A percentile compares a stretch with the other conserved stretches of the same genome.
phyloP scores from a whole-genome alignment of 129 eudicot species.

The Flaveria bidentis region DNA sequence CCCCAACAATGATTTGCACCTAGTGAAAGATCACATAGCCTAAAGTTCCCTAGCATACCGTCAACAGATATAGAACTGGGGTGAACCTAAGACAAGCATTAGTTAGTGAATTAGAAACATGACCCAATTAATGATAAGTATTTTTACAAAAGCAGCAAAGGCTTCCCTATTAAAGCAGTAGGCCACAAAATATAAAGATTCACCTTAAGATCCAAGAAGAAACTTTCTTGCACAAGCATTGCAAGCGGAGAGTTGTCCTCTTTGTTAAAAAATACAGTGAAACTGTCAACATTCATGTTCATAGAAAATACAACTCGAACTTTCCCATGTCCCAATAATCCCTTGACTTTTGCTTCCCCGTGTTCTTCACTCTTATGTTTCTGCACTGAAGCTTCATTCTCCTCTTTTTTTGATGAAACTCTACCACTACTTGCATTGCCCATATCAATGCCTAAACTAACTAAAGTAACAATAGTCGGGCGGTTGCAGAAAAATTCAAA shows the following conservation, averaged over 20 bases:
- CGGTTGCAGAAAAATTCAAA: slow-evolving; percentile 85
- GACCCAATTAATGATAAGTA: not conserved
- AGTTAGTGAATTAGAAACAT: slow-evolving; percentile 3
- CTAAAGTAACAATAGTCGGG: slow-evolving; percentile 86
- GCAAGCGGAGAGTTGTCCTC: slow-evolving; percentile 95
- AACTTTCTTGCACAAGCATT: slow-evolving; percentile 89
- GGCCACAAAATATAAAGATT: not conserved
- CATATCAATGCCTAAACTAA: slow-evolving; percentile 74
- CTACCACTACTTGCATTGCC: slow-evolving; percentile 46
- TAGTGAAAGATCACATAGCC: slow-evolving; percentile 76
- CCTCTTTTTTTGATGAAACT: slow-evolving; percentile 32
- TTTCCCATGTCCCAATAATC: slow-evolving; percentile 87
- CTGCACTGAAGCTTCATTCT: slow-evolving; percentile 35
- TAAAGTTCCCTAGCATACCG: slow-evolving; percentile 85
- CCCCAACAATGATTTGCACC: slow-evolving; percentile 86
- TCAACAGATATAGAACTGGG: slow-evolving; percentile 82
- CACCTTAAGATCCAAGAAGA: slow-evolving; percentile 82
- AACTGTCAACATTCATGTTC: slow-evolving; percentile 81
- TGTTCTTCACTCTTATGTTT: slow-evolving; percentile 50
- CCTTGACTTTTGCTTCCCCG: slow-evolving; percentile 55
- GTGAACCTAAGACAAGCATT: slow-evolving; percentile 58
- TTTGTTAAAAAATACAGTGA: slow-evolving; percentile 72
- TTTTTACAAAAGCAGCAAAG: not conserved
- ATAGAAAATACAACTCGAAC: slow-evolving; percentile 69
- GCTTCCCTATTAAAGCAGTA: not conserved